Conservation (phyloP, 176 grass and related monocot genomes). For the Ensete ventricosum region DNA sequence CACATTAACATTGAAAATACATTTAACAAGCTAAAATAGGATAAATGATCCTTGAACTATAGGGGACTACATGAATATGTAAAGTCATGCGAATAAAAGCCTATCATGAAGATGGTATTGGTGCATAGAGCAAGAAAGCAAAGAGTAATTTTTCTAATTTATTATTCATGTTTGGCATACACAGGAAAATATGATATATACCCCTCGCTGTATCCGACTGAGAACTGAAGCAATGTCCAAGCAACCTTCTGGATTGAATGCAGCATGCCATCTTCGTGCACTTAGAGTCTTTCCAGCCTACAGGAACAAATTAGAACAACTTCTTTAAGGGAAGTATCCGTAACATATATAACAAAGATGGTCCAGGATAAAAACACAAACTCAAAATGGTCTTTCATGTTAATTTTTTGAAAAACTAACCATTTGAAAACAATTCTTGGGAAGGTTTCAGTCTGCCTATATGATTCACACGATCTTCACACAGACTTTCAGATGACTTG, state of each 20-base stretch:
- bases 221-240: slow-evolving; percentile 93
- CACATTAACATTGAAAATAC: background rate
- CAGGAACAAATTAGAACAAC: slow-evolving; percentile 9
- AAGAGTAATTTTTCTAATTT: too few relatives aligned
- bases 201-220: slow-evolving; percentile 81
- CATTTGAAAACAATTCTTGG: too few relatives aligned
- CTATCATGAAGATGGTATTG: too few relatives aligned
- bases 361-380: background rate
- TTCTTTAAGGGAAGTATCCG: background rate
- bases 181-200: slow-evolving; percentile 26
- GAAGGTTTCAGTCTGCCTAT: background rate
- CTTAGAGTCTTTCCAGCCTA: slow-evolving; percentile 96
- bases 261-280: slow-evolving; percentile 82
- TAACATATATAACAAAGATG: background rate
- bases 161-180: background rate
- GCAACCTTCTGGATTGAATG: slow-evolving; percentile 75
- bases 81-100: too few relatives aligned
- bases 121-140: too few relatives aligned
- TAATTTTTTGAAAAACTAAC: background rate
- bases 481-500: background rate
- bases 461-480: background rate
- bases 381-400: background rate
- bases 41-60: background rate
- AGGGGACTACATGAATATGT: background rate
- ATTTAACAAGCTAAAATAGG: background rate